phyloP scores from a whole-genome alignment of 345 rosid genomes.

The Arabis alpina region DNA sequence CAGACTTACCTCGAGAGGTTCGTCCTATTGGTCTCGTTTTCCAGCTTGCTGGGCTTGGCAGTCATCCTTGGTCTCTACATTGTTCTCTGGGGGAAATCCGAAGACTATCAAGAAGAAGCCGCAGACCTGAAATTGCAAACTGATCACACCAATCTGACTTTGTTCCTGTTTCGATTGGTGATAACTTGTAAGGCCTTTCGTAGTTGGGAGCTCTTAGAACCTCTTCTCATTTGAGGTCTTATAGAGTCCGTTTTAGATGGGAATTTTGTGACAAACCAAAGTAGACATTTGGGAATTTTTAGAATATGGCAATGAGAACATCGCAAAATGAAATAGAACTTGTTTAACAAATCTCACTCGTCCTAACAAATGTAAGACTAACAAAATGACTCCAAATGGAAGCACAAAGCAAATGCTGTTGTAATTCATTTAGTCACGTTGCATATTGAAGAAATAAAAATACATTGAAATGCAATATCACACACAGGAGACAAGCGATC shows the following conservation, averaged over 20 bases:
- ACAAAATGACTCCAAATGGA: constrained; percentile 27
- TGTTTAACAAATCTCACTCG: constrained; percentile 26
- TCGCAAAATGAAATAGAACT: neutral
- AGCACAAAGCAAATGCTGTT: constrained; percentile 29
- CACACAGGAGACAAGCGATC: constrained; percentile 27
- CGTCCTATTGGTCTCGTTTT: neutral
- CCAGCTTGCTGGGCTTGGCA: constrained; percentile 55
- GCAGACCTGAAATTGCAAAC: constrained; percentile 37
- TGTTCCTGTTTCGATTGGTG: constrained; percentile 41
- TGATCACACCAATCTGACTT: constrained; percentile 35
- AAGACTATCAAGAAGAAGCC: constrained; percentile 47
- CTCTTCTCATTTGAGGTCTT: constrained; percentile 37
- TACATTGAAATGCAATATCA: constrained; percentile 27
- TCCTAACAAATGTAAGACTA: constrained; percentile 14
- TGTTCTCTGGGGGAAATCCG: constrained; percentile 71
- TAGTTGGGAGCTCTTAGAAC: constrained; percentile 40
- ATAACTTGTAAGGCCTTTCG: constrained; percentile 11
- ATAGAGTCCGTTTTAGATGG: neutral
- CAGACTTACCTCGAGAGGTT: constrained; percentile 62
- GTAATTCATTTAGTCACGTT: constrained; percentile 17
- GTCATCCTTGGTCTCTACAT: constrained; percentile 52
- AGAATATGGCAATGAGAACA: constrained; percentile 3
- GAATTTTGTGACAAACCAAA: neutral
- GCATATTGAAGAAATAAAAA: constrained; percentile 9
- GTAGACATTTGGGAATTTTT: neutral